Conservation (phyloP, 441 rosid species). For the Breynia disticha region DNA sequence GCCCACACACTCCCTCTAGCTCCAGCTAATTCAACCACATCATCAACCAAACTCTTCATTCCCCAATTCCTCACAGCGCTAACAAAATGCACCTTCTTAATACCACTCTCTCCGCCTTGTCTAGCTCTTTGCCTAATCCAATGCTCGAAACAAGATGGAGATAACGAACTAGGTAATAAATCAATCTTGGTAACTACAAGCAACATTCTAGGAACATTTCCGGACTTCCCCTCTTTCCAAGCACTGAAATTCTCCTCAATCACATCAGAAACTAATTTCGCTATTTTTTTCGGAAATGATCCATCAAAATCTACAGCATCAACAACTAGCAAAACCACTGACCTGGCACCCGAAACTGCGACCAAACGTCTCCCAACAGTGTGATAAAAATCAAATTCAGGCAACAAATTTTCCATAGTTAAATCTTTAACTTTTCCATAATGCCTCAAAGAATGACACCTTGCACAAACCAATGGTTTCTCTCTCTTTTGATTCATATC, state of each 20-base stretch:
- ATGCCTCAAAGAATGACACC: conserved; percentile 83
- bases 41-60: conserved; percentile 64
- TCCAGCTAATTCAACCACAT: conserved; percentile 60
- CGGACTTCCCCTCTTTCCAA: conserved; percentile 82
- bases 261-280: conserved; percentile 54
- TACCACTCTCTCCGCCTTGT: conserved; percentile 59
- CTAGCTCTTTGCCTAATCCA: conserved; percentile 85
- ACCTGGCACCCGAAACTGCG: conserved; percentile 54
- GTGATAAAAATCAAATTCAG: conserved; percentile 83
- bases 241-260: conserved; percentile 56
- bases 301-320: conserved; percentile 90
- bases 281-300: conserved; percentile 70
- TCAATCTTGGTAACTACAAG: conserved; percentile 85
- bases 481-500: conserved; percentile 7
- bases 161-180: conserved; percentile 59
- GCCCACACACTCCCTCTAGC: conserved; percentile 87
- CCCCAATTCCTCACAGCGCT: conserved; percentile 85
- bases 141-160: conserved; percentile 66
- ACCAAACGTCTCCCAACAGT: conserved; percentile 68
- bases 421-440: conserved; percentile 85
- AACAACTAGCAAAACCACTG: conserved; percentile 72
- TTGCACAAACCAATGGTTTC: conserved; percentile 62
- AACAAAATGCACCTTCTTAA: conserved; percentile 73
- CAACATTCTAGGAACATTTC: conserved; percentile 67
- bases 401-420: conserved; percentile 73